These are phyloP conservation scores for Backusella australiensis DNA, from an alignment of 192 early-diverging fungal species.

Conservation along the genomic window DNA sequence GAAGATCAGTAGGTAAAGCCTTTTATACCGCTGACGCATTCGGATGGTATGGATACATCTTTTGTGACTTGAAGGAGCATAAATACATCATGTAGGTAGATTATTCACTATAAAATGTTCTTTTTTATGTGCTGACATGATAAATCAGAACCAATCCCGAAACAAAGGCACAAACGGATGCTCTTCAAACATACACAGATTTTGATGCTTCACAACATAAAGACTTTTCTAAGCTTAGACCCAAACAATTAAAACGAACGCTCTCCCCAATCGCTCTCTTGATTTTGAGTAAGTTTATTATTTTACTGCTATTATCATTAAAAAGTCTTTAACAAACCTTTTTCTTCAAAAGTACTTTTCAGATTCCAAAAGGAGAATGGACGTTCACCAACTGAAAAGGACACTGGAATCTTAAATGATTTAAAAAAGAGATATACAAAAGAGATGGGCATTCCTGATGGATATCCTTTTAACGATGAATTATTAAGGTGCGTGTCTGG, in stretches of 20 bases:
- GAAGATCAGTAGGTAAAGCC: slow-evolving; percentile 57
- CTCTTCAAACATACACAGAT: slow-evolving; percentile 40
- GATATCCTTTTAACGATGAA: neutral
- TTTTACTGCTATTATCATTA: neutral
- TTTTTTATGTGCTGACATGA: neutral
- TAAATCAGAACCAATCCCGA: slow-evolving; percentile 34
- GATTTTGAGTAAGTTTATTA: slow-evolving; percentile 41
- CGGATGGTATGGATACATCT: slow-evolving; percentile 85
- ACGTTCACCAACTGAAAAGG: slow-evolving; percentile 31
- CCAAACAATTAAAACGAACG: slow-evolving; percentile 43
- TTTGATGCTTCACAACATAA: slow-evolving; percentile 37
- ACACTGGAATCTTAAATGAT: slow-evolving; percentile 38
- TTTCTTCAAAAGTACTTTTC: slow-evolving; percentile 35
- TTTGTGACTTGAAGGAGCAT: slow-evolving; percentile 73
- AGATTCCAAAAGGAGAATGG: slow-evolving; percentile 34
- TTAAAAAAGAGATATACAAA: slow-evolving; percentile 22
- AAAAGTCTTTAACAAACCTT: neutral
- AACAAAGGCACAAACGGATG: slow-evolving; percentile 29
- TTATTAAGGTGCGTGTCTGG: neutral
- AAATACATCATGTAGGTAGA: slow-evolving; percentile 51
- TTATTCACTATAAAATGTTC: too few species aligned
- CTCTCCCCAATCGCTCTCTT: slow-evolving; percentile 50
- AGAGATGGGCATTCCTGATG: slow-evolving; percentile 13
- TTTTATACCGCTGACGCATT: slow-evolving; percentile 64
- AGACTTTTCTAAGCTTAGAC: slow-evolving; percentile 39